These are phyloP conservation scores for Penicillium brasilianum DNA, from an alignment of 2,329 filamentous ascomycete genomes.

Conservation along the genomic window DNA sequence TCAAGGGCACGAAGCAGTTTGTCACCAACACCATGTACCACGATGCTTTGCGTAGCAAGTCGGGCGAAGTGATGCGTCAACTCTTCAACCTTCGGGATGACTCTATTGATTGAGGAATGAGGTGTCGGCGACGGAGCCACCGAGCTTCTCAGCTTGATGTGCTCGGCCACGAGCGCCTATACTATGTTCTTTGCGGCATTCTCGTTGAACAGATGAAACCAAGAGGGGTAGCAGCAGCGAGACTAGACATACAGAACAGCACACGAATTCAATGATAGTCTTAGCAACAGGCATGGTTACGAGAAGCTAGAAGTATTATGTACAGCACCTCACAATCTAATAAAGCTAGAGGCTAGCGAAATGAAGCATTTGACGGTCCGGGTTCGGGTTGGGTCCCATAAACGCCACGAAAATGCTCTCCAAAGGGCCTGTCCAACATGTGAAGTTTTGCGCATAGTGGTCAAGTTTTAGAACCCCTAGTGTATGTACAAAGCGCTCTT, in stretches of 20 bases:
- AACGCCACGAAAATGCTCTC: too few species aligned
- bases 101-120: constrained; percentile 59
- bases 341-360: not conserved
- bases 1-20: constrained; percentile 78
- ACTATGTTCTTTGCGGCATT: not conserved
- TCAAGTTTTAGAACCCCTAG: not conserved
- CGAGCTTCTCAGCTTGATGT: not conserved
- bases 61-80: constrained; percentile 76
- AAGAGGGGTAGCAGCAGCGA: not conserved
- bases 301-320: not conserved
- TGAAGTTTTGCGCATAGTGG: not conserved
- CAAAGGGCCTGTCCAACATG: too few species aligned
- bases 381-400: not conserved
- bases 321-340: not conserved
- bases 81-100: constrained; percentile 79
- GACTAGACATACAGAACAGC: not conserved
- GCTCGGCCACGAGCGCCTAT: not conserved
- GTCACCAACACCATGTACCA: constrained; percentile 89
- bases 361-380: too few species aligned
- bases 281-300: constrained; percentile 9
- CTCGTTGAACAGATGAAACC: not conserved
- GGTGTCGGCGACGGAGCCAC: not conserved
- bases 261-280: constrained; percentile 2
- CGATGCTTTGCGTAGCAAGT: constrained; percentile 74
- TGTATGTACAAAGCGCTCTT: not conserved